Base-by-base conservation (phyloP, 441 rosid genomes). In the Erodium chrysanthum region DNA sequence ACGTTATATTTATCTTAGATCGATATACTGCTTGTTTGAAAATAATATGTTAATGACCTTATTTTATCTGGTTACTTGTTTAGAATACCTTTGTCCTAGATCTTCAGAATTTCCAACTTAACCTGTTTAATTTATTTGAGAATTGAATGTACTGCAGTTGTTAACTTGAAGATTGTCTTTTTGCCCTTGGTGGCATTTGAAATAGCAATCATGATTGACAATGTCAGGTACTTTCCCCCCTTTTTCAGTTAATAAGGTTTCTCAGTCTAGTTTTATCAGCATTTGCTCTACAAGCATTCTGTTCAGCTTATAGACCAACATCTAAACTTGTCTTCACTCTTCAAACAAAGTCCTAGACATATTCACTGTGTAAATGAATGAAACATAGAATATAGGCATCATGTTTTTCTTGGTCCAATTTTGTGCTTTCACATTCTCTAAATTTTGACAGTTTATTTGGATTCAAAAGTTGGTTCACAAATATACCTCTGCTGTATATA, bases 101-200 rank as follows among this genome's bases (percentile, higher is more conserved):
- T 50, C 58, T 17, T 50, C 21, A 50, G 17, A 50, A 52, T 7
- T 50, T 50, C 1, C 0, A 50, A 50, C 21, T 50, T 50, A 0
- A 50, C 64, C 44, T 50, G 63, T 59, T 37, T 71, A 29, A 42
- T 52, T 68, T 58, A 14, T 59, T 62, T 69, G 3, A 48, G 18
- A 17, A 66, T 56, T 70, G 46, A 44, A 67, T 77, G 52, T 77
- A 59, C 70, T 84, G 80, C 84, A 84, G 89, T 67, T 76, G 78
- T 86, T 54, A 72, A 75, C 77, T 76, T 86, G 75, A 86, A 82
- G 86, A 78, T 83, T 68, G 84, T 86, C 62, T 83, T 83, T 70
- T 63, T 86, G 65, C 92, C 89, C 18, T 71, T 83, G 79, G 81
- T 86, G 75, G 86, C 79, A 15, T 79, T 84, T 21, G 86, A 83